Evolutionary conservation across 2,329 filamentous ascomycete species (phyloP).

Genomic region (Fusarium lyarnte): DNA sequence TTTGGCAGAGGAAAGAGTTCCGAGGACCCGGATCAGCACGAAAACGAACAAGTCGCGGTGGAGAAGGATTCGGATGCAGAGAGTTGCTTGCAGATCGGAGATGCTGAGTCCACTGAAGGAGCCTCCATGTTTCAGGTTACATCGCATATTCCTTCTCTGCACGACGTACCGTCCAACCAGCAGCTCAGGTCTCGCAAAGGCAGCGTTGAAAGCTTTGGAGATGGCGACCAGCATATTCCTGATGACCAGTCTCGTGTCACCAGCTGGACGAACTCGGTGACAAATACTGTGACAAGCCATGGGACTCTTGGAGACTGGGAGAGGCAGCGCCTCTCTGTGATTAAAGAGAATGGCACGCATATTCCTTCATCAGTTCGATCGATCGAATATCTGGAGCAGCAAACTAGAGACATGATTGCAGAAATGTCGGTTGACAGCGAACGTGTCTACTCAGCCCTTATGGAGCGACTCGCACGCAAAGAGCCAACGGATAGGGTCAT

Average conservation of each 20-base stretch:
- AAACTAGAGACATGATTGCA: conserved; percentile 34
- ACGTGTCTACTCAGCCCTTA: conserved; percentile 71
- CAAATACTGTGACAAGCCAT: conserved; percentile 62
- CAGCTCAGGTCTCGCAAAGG: conserved; percentile 63
- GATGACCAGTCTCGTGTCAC: conserved; percentile 73
- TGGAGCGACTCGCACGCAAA: conserved; percentile 61
- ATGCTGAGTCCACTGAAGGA: conserved; percentile 50
- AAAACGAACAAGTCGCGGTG: not conserved
- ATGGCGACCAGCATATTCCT: conserved; percentile 50
- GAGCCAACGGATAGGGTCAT: conserved; percentile 11
- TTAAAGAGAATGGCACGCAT: conserved; percentile 63
- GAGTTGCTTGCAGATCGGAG: conserved; percentile 47
- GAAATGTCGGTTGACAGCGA: conserved; percentile 61
- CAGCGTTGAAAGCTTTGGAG: conserved; percentile 62
- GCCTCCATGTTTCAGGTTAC: conserved; percentile 59
- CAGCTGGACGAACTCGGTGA: conserved; percentile 75
- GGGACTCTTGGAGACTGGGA: conserved; percentile 55
- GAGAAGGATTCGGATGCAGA: conserved; percentile 43
- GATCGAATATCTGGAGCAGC: conserved; percentile 3
- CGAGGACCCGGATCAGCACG: conserved; percentile 9
- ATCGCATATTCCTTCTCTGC: conserved; percentile 61
- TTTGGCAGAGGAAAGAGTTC: conserved; percentile 45
- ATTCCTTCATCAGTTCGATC: conserved; percentile 52
- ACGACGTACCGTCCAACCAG: conserved; percentile 57
- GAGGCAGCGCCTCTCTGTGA: conserved; percentile 69